These are phyloP conservation scores for Colletotrichum neosansevieriae DNA, from an alignment of 2,329 filamentous ascomycete species.

Conservation along the genomic window DNA sequence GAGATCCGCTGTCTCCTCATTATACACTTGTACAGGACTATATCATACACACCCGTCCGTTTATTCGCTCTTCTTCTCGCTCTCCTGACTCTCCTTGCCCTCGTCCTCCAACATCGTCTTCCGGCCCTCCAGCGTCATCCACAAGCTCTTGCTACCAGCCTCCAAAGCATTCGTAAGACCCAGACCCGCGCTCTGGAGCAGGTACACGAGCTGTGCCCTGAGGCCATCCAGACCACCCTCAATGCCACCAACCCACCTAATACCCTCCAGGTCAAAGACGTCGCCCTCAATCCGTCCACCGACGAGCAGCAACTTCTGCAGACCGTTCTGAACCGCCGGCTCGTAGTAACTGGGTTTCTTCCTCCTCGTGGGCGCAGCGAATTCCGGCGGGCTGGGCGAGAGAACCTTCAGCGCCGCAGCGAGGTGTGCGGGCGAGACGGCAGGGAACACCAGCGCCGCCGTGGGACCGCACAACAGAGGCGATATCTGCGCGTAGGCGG, in stretches of 20 bases:
- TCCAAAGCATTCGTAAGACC: constrained; percentile 84
- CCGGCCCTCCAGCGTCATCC: constrained; percentile 88
- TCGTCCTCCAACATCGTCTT: constrained; percentile 82
- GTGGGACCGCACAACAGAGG: constrained; percentile 86
- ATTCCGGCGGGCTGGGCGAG: constrained; percentile 76
- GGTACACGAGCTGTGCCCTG: constrained; percentile 81
- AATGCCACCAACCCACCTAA: constrained; percentile 77
- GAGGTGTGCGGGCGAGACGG: constrained; percentile 85
- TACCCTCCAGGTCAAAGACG: constrained; percentile 81
- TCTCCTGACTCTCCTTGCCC: constrained; percentile 42
- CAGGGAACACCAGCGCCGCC: constrained; percentile 82
- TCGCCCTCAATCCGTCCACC: constrained; percentile 89
- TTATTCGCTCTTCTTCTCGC: constrained; percentile 38
- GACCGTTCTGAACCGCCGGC: constrained; percentile 78
- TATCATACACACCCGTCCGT: constrained; percentile 39
- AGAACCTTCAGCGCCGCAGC: constrained; percentile 85
- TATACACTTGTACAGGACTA: constrained; percentile 40
- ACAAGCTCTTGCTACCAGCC: constrained; percentile 82
- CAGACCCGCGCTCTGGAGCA: constrained; percentile 85
- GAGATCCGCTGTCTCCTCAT: constrained; percentile 33
- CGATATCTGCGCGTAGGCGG: constrained; percentile 70
- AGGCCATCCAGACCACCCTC: constrained; percentile 84
- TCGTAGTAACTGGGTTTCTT: constrained; percentile 87
- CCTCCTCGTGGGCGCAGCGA: constrained; percentile 82
- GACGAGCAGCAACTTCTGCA: constrained; percentile 89